phyloP scores from a whole-genome alignment of 2,329 filamentous ascomycete genomes.

The Aspergillus flavus region DNA sequence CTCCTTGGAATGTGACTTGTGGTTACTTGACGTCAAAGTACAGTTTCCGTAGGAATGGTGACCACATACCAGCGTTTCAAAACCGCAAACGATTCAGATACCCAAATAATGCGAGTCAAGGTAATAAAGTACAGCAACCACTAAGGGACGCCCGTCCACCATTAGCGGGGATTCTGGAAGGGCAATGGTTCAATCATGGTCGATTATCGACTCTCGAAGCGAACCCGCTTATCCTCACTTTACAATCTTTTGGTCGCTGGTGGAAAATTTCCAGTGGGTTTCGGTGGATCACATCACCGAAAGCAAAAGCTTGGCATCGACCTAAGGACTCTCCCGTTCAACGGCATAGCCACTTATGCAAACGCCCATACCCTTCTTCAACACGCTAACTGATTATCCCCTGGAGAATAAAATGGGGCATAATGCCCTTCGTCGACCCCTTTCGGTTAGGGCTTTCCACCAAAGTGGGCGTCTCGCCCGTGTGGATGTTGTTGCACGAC shows the following conservation, averaged over 20 bases:
- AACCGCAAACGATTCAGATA: neutral
- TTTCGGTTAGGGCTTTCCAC: neutral
- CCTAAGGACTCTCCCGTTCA: neutral
- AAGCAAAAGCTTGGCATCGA: conserved; percentile 22
- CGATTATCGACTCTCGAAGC: conserved; percentile 1
- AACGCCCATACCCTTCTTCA: neutral
- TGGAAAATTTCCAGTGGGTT: conserved; percentile 9
- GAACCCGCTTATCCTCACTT: neutral
- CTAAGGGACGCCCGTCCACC: neutral
- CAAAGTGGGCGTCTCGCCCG: neutral
- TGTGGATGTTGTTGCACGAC: neutral
- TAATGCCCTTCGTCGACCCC: neutral
- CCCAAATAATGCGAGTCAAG: neutral
- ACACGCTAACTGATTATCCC: neutral
- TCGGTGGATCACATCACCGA: conserved; percentile 14
- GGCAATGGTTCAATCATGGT: neutral
- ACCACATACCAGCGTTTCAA: conserved; percentile 12
- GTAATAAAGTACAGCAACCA: neutral
- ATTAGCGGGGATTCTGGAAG: conserved; percentile 8
- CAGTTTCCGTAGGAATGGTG: conserved; percentile 7
- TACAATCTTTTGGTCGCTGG: neutral
- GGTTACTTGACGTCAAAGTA: neutral
- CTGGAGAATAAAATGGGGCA: conserved; percentile 2
- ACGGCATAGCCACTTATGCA: conserved; percentile 12
- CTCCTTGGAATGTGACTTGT: conserved; percentile 4